Conservation (phyloP, 2,329 filamentous ascomycete genomes). For the Colletotrichum tanaceti region DNA sequence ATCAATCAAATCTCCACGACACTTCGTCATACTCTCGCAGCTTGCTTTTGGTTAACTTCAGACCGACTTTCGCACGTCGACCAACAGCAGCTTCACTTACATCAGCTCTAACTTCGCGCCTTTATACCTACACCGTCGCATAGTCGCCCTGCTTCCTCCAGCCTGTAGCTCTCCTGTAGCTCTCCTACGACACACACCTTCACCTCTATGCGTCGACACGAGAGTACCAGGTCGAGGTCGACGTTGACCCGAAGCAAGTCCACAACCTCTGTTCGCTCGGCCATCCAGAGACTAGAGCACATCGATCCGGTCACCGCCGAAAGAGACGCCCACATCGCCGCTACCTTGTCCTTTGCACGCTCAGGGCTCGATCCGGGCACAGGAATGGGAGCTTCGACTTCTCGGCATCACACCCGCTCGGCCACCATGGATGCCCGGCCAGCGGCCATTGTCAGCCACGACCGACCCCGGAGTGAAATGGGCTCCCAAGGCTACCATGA, state of each 20-base stretch:
- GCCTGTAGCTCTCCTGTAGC: neutral
- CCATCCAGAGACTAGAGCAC: conserved; percentile 57
- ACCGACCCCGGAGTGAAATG: conserved; percentile 38
- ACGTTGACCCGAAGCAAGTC: conserved; percentile 62
- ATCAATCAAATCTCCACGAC: neutral
- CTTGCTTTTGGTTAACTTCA: conserved; percentile 40
- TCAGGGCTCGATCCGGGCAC: conserved; percentile 57
- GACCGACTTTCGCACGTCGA: conserved; percentile 2
- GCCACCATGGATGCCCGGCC: neutral
- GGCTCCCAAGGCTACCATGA: conserved; percentile 31
- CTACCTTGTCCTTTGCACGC: conserved; percentile 68
- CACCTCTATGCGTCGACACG: conserved; percentile 60
- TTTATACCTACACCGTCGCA: conserved; percentile 29
- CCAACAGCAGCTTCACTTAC: conserved; percentile 38
- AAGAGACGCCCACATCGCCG: conserved; percentile 72
- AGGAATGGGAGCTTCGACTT: conserved; percentile 47
- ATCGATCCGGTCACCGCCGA: conserved; percentile 63
- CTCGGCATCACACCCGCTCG: neutral
- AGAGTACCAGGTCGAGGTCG: conserved; percentile 58
- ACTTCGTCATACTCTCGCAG: conserved; percentile 19
- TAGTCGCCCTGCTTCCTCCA: neutral
- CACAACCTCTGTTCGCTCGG: conserved; percentile 57
- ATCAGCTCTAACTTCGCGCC: conserved; percentile 31
- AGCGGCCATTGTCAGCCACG: neutral
- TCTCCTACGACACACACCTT: conserved; percentile 4